These are phyloP conservation scores for Fusarium transvaalense DNA, from an alignment of 2,329 filamentous ascomycete species.

Conservation along the genomic window DNA sequence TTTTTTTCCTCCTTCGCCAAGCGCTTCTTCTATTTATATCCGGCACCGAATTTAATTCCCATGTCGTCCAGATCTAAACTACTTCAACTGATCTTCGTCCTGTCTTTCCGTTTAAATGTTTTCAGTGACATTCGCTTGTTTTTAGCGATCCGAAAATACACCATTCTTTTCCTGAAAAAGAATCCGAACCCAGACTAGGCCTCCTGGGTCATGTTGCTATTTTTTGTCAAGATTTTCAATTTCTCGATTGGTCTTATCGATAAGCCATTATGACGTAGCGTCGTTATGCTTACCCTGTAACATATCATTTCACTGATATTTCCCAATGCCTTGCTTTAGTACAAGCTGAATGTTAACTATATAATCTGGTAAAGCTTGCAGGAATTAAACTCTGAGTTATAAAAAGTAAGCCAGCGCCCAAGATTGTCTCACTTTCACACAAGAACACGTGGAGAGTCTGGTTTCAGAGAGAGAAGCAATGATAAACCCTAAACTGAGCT, in stretches of 20 bases:
- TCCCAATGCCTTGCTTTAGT: no score
- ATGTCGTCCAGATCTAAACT: not conserved
- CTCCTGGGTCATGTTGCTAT: not conserved
- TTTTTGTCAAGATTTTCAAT: not conserved
- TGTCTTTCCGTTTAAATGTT: not conserved
- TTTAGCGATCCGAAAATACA: not conserved
- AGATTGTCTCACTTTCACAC: no score
- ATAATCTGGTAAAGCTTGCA: no score
- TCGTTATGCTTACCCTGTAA: not conserved
- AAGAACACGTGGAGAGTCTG: no score
- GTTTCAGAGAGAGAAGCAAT: no score
- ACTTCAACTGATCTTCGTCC: not conserved
- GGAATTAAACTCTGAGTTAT: no score
- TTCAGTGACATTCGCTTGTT: not conserved
- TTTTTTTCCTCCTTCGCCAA: not conserved
- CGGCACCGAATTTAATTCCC: not conserved
- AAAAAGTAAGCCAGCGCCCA: no score
- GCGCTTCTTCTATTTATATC: conserved; percentile 6
- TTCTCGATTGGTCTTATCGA: not conserved
- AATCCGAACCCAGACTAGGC: not conserved
- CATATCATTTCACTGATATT: no score
- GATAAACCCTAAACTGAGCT: no score
- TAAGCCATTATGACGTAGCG: not conserved
- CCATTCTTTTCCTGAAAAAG: not conserved
- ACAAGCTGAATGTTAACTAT: no score